Percentiles rank a stretch among this genome's conserved stretches.
Conservation (phyloP, 495 filamentous ascomycete genomes). For the Acidomyces sp. region DNA sequence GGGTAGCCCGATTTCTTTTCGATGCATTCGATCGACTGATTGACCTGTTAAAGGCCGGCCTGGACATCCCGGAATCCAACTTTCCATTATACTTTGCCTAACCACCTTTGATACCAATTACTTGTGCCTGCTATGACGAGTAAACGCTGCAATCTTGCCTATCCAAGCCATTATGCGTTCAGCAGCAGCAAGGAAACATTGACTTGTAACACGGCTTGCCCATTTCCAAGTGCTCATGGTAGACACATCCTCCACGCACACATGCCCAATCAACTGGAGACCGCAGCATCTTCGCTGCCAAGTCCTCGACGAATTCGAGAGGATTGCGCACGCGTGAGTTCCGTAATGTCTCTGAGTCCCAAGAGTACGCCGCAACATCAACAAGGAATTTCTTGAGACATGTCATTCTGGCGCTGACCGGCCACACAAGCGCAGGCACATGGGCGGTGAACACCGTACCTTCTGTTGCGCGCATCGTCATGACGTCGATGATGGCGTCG, state of each 20-base stretch:
- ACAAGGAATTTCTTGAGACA: constrained; percentile 1
- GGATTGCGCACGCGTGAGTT: neutral
- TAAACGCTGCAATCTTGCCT: no score
- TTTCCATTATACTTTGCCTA: no score
- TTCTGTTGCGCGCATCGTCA: neutral
- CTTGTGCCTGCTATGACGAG: no score
- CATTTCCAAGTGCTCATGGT: constrained; percentile 4
- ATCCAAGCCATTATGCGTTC: no score
- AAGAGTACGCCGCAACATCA: constrained; percentile 1
- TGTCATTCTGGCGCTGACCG: neutral
- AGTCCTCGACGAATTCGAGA: neutral
- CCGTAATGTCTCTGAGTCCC: neutral
- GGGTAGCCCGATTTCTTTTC: no score
- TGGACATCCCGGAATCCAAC: no score
- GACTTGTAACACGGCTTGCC: constrained; percentile 4
- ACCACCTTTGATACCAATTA: no score
- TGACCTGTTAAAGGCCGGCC: no score
- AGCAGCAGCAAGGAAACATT: no score
- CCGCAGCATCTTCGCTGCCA: neutral
- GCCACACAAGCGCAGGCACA: neutral
- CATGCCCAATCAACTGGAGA: neutral
- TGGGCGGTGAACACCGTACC: neutral
- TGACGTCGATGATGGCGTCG: constrained; percentile 5
- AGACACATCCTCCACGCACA: no score
- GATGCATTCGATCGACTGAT: no score